phyloP scores from a whole-genome alignment of 495 filamentous ascomycete species.

The Penicillium alfredii region DNA sequence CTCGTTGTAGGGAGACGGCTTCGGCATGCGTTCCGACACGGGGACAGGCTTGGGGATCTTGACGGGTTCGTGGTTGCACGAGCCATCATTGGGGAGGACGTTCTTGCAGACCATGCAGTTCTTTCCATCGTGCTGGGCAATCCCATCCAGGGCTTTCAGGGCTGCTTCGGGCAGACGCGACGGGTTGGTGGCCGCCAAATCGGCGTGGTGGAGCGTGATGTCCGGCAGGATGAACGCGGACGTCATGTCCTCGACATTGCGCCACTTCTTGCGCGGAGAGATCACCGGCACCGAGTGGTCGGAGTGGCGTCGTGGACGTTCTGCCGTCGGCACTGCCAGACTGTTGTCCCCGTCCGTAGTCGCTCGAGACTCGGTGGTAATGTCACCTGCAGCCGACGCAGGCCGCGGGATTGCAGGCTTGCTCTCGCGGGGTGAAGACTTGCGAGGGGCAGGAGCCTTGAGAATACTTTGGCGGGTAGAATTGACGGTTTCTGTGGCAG shows the following conservation, averaged over 20 bases:
- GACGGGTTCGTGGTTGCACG: slow-evolving; percentile 46
- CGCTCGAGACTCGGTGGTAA: slow-evolving; percentile 24
- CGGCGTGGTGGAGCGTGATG: slow-evolving; percentile 49
- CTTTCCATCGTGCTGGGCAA: slow-evolving; percentile 58
- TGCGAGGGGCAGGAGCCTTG: slow-evolving; percentile 35
- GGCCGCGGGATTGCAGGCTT: slow-evolving; percentile 29
- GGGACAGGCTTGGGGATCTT: slow-evolving; percentile 62
- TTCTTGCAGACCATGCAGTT: slow-evolving; percentile 73
- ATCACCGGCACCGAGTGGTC: slow-evolving; percentile 32
- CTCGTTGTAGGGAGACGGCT: slow-evolving; percentile 48
- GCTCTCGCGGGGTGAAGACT: slow-evolving; percentile 42
- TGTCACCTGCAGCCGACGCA: slow-evolving; percentile 35
- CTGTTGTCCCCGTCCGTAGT: slow-evolving; percentile 28
- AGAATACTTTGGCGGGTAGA: slow-evolving; percentile 33
- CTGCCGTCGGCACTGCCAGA: slow-evolving; percentile 23
- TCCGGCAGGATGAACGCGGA: slow-evolving; percentile 75
- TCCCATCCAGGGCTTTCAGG: slow-evolving; percentile 52
- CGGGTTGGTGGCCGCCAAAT: slow-evolving; percentile 28
- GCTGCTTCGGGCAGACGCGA: slow-evolving; percentile 41
- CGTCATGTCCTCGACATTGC: slow-evolving; percentile 58
- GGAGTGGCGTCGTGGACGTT: slow-evolving; percentile 42
- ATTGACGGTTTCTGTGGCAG: slow-evolving; percentile 29
- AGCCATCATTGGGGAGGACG: slow-evolving; percentile 38
- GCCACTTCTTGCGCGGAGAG: slow-evolving; percentile 28
- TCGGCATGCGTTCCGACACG: slow-evolving; percentile 59